Base-by-base conservation (phyloP, 768 basidiomycete species). In the Suillus cothurnatus region DNA sequence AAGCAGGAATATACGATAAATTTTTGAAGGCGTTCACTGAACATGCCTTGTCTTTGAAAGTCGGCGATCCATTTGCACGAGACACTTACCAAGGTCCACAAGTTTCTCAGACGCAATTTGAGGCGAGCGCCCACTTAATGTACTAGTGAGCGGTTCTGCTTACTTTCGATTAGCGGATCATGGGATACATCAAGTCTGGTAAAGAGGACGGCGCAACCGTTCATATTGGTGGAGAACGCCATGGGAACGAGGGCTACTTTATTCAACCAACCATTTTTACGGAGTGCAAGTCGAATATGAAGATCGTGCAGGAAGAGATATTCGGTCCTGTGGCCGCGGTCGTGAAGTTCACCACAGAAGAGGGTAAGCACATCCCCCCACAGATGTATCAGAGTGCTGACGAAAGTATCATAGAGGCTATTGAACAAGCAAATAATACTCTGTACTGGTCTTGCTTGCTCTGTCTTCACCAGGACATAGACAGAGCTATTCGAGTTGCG, bases 241-340 rank as follows among this genome's bases (percentile, higher is more conserved):
- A 79, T 76, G 87, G 87, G 7, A 72, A 72, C 1, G 81, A 84
- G 70, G 92, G 92, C 21, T 88, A 79, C 79, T 89, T 81, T 78
- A 82, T 90, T 75, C 56, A 84, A 73, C 88, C 85, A 1, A 89
- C 89, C 14, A 83, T 89, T 70, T 85, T 89, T 75, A 83, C 84
- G n/a, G 80, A 88, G 68, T 81, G 81, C 65, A 81, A 74, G 43
- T 77, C 81, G 19, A 77, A 82, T 61, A 88, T 88, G 86, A 82
- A 79, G 72, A 87, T 88, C 71, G 83, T 86, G 32, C 74, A 74
- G 63, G 85, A 85, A 69, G 82, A 89, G 77, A 87, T 88, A 71
- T 88, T 88, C 71, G 88, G 88, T n/a, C 88, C 89, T 21, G 88
- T 89, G 64, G 83, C 84, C 62, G 89, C 86, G 61, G 75, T 93